These are phyloP conservation scores for Parafenestella ontariensis DNA, from an alignment of 2,329 filamentous ascomycete genomes.

Conservation along the genomic window DNA sequence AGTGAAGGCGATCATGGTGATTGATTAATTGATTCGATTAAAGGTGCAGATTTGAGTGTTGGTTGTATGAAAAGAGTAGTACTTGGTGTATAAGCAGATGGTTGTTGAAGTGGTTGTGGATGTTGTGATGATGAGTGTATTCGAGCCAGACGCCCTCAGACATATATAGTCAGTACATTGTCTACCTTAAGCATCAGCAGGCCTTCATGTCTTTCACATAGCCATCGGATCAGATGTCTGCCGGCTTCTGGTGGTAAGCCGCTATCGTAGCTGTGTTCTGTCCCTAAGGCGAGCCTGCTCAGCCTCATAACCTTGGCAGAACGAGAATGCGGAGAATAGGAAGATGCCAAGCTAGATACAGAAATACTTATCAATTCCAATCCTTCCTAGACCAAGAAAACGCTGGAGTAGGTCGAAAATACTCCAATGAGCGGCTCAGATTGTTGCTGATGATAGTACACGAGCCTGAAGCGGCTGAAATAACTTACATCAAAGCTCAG, in stretches of 20 bases:
- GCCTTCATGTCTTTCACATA: slow-evolving; percentile 9
- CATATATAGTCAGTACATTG: slow-evolving; percentile 18
- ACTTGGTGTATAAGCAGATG: slow-evolving; percentile 14
- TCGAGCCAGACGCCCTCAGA: slow-evolving; percentile 1
- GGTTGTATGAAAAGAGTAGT: not conserved
- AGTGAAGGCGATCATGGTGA: slow-evolving; percentile 37
- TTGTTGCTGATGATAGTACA: slow-evolving; percentile 4
- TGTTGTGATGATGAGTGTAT: slow-evolving; percentile 25
- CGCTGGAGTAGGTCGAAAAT: not conserved
- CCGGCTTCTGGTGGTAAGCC: slow-evolving; percentile 16
- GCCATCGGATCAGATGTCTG: slow-evolving; percentile 12
- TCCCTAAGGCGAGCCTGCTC: slow-evolving; percentile 6
- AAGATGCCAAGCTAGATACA: not conserved
- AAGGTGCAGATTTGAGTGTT: not conserved
- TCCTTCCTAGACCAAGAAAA: not conserved
- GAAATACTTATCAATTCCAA: not conserved
- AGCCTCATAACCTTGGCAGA: slow-evolving; percentile 5
- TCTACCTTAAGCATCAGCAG: slow-evolving; percentile 4
- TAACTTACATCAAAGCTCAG: slow-evolving; percentile 8
- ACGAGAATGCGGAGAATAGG: not conserved
- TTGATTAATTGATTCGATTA: slow-evolving; percentile 16
- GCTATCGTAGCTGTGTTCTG: slow-evolving; percentile 1
- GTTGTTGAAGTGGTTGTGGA: slow-evolving; percentile 5
- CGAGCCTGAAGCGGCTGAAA: slow-evolving; percentile 3
- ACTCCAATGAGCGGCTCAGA: slow-evolving; percentile 3